Evolutionary conservation across 768 basidiomycete species (phyloP), one percentile per base, ranked within the genome.

Genomic region (Xanthoconium stramineum): DNA sequence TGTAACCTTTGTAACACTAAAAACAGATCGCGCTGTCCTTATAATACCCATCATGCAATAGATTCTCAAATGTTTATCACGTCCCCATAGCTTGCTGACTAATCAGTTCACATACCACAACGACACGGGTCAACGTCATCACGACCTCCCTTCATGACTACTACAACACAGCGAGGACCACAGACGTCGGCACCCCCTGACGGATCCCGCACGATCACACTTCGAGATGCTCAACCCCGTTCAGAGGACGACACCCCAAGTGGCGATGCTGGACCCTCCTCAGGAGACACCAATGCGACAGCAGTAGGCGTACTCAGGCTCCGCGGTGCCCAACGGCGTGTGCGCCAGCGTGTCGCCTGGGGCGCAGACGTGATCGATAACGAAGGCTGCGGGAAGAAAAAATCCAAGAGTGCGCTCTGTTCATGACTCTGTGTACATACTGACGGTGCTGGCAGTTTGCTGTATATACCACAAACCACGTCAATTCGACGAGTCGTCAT

Each of bases 381-480:
- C 65, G 95, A 98, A 65, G 86, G 86, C 0, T 81, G 85, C 56
- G 92, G 91, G 8, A 85, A 82, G 79, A 96, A 97, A 74, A 91
- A 89, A 60, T 93, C 92, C 30, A 98, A 98, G 75, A 94, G 95
- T 96, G 61, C 81, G 3, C 28, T 8, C 14, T 30, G 6, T 30
- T 15, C 1, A 14, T 45, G 33, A 5, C 7, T 38, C 6, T 33
- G 11, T 10, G 10, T 4, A 8, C n/a, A 8, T 32, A 17, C 30
- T 54, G 29, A 54, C 40, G 8, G 20, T 5, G 5, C 15, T 12
- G 33, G n/a, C 60, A 98, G 94, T 97, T 48, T 98, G 94, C 69
- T 98, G 94, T 70, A 96, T 98, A 65, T 96, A 94, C 66, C 91
- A 94, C 68, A 89, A 88, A 67, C 87, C 88, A 1, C 80, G 81